Base-by-base conservation (phyloP, 768 basidiomycete genomes). In the Tylopilus intermedius region DNA sequence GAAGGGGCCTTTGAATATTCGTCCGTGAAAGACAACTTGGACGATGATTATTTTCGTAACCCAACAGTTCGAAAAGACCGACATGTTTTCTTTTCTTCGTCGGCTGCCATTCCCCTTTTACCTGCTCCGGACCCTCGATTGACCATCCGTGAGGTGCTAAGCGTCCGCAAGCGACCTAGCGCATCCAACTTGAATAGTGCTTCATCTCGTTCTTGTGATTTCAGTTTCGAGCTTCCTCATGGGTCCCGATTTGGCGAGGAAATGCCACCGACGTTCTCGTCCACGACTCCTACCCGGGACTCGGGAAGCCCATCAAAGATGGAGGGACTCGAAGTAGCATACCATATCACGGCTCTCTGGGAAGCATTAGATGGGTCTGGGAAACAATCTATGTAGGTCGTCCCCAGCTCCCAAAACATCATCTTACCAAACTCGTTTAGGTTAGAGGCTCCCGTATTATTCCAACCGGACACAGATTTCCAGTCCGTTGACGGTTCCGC, bases 381-480 rank as follows among this genome's bases (percentile, higher is more conserved):
- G 47, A 69, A 71, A 35, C 68, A 70, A 27, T 73, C 75, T 15
- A 67, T 74, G 86, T 86, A 70, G 49, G 81, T 57, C n/a, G 6
- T n/a, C 27, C n/a, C 13, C 18, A 21, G 11, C 21, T 26, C 42
- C 24, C 30, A 30, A 47, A 10, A 40, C 13, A 7, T 39, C 15
- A 27, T 48, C 40, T 58, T 44, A 51, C 41, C 45, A 24, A 29
- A 18, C 46, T 40, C 53, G 29, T 52, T 15, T 59, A 88, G 86
- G 47, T 62, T 88, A 27, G 83, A 86, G 56, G 78, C 81, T 4
- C 87, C 87, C 5, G 73, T 88, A 41, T 60, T 85, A 21, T 71
- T 83, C 27, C 78, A 83, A 44, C 80, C 81, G 4, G 83, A 84
- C 47, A 58, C 67, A 1, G 83, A 82, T 56, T 82, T 82, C 56